These are phyloP conservation scores for Hanseniaspora sp. DNA, from an alignment of 1,139 yeast genomes.

Conservation along the genomic window DNA sequence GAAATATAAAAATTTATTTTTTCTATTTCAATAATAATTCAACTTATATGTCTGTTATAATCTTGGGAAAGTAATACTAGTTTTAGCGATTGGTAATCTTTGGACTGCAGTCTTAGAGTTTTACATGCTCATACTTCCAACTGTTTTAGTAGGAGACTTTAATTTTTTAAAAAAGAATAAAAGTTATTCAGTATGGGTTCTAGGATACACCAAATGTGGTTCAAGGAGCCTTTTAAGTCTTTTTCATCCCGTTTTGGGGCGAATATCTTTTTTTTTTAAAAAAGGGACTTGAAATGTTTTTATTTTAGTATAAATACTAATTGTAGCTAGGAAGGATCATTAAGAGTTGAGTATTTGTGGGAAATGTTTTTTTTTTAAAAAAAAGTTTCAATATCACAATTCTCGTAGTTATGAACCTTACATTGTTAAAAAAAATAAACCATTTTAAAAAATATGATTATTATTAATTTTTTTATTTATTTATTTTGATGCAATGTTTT, in stretches of 20 bases:
- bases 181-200: slow-evolving; percentile 8
- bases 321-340: slow-evolving; percentile 33
- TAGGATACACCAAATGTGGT: slow-evolving; percentile 14
- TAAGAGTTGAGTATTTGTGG: slow-evolving; percentile 46
- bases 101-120: slow-evolving; percentile 16
- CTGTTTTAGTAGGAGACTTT: slow-evolving; percentile 34
- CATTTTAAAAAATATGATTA: background rate
- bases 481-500: slow-evolving; percentile 7
- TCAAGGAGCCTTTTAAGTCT: slow-evolving; percentile 9
- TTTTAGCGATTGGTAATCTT: slow-evolving; percentile 43
- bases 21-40: slow-evolving; percentile 14
- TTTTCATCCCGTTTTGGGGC: slow-evolving; percentile 13
- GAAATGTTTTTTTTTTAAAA: slow-evolving; percentile 26
- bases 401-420: slow-evolving; percentile 71
- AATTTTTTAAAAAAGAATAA: background rate
- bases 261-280: background rate
- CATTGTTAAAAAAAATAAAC: slow-evolving; percentile 28
- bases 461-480: slow-evolving; percentile 31
- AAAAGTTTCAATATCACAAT: slow-evolving; percentile 24
- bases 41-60: slow-evolving; percentile 76
- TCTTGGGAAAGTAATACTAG: slow-evolving; percentile 74
- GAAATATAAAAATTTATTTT: background rate
- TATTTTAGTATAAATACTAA: slow-evolving; percentile 14
- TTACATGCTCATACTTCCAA: slow-evolving; percentile 20
- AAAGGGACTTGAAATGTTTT: slow-evolving; percentile 18